Conservation (phyloP, 2,329 filamentous ascomycete genomes). For the Penicillium freii region DNA sequence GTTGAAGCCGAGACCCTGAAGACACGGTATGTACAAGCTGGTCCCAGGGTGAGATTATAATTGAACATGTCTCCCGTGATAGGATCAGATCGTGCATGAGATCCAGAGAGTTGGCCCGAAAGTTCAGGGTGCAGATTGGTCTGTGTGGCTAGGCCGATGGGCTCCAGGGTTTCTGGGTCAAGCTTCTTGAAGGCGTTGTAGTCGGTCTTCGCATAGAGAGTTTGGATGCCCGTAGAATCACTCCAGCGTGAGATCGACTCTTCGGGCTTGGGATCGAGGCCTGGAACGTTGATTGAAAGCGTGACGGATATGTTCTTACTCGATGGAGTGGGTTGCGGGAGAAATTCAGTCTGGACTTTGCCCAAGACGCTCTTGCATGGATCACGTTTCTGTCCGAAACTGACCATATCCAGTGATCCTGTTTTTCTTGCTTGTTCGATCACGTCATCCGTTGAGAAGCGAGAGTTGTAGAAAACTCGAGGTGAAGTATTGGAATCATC, state of each 20-base stretch:
- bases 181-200: slow-evolving; percentile 58
- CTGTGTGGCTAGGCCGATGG: slow-evolving; percentile 63
- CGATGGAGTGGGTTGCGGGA: slow-evolving; percentile 53
- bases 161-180: slow-evolving; percentile 69
- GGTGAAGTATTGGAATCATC: slow-evolving; percentile 30
- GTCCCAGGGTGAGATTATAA: slow-evolving; percentile 70
- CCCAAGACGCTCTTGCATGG: slow-evolving; percentile 71
- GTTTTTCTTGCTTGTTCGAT: slow-evolving; percentile 60
- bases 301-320: slow-evolving; percentile 65
- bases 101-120: slow-evolving; percentile 63
- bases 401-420: slow-evolving; percentile 57
- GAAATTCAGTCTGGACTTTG: slow-evolving; percentile 52
- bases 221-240: slow-evolving; percentile 43
- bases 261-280: slow-evolving; percentile 38
- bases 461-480: slow-evolving; percentile 68
- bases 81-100: slow-evolving; percentile 71
- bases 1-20: slow-evolving; percentile 64
- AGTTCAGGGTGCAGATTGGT: slow-evolving; percentile 64
- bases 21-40: slow-evolving; percentile 61
- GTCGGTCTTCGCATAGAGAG: slow-evolving; percentile 62
- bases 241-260: slow-evolving; percentile 25
- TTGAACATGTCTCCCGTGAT: slow-evolving; percentile 74
- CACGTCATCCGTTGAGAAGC: slow-evolving; percentile 63
- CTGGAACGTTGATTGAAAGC: slow-evolving; percentile 63
- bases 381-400: slow-evolving; percentile 70